Evolutionary conservation across 768 basidiomycete genomes (phyloP).

Genomic region (Dendrothele bispora): DNA sequence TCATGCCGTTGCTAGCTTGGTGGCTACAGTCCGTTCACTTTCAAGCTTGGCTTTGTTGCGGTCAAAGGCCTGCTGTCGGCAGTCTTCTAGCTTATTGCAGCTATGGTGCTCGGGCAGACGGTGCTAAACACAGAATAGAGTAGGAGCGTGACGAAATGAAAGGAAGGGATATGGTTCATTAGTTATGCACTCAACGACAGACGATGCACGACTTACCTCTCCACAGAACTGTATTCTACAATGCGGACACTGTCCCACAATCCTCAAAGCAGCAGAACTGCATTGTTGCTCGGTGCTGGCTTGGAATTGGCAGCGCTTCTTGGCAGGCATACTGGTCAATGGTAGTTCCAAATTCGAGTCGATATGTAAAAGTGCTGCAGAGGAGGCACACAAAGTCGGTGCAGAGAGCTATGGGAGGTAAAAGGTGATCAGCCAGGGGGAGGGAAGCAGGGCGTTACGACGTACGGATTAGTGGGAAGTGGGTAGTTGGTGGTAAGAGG

Average conservation of each 20-base stretch:
- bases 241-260: slow-evolving; percentile 84
- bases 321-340: slow-evolving; percentile 87
- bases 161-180: slow-evolving; percentile 16
- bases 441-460: too few species aligned
- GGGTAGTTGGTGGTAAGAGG: too few species aligned
- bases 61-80: slow-evolving; percentile 85
- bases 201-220: slow-evolving; percentile 46
- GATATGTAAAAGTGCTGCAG: too few species aligned
- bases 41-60: slow-evolving; percentile 86
- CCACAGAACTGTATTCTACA: slow-evolving; percentile 80
- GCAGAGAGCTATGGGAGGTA: too few species aligned
- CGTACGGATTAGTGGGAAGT: too few species aligned
- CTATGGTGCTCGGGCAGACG: slow-evolving; percentile 87
- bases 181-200: slow-evolving; percentile 2
- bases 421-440: too few species aligned
- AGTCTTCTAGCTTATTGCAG: slow-evolving; percentile 81
- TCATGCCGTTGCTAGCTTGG: slow-evolving; percentile 83
- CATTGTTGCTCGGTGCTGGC: slow-evolving; percentile 54
- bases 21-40: slow-evolving; percentile 81
- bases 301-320: slow-evolving; percentile 85
- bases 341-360: too few species aligned
- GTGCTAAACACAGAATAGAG: slow-evolving; percentile 48
- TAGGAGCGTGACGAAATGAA: too few species aligned
- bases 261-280: slow-evolving; percentile 76
- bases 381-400: too few species aligned